Percentiles rank a stretch among this genome's conserved stretches.
phyloP scores from a whole-genome alignment of 129 eudicot species.

The Glebionis coronaria region DNA sequence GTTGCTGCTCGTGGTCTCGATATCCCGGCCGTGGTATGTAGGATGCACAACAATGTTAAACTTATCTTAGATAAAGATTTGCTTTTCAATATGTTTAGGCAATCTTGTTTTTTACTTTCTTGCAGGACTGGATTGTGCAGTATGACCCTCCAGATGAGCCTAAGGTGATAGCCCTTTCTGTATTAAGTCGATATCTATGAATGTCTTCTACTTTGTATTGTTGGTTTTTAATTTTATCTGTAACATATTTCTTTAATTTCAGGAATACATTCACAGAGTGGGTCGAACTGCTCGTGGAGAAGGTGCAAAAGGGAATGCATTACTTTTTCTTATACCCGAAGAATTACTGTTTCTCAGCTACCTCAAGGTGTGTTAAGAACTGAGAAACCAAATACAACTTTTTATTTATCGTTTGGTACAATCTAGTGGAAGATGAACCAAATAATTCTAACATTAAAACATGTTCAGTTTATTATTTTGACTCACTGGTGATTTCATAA shows the following conservation, averaged over 20 bases:
- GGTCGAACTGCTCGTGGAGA: slow-evolving; percentile 99
- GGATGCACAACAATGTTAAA: too few relatives aligned
- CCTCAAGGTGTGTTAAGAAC: slow-evolving; percentile 56
- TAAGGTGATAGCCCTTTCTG: slow-evolving; percentile 40
- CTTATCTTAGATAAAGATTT: background rate
- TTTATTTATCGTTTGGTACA: background rate
- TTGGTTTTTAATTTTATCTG: background rate
- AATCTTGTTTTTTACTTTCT: slow-evolving; percentile 1
- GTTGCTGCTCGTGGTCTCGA: slow-evolving; percentile 99
- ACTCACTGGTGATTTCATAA: slow-evolving; percentile 4
- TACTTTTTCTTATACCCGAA: slow-evolving; percentile 84
- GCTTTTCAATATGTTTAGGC: background rate
- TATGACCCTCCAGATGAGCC: slow-evolving; percentile 99
- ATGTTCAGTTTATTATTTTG: background rate
- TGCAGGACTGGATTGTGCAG: slow-evolving; percentile 95
- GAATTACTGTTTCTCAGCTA: slow-evolving; percentile 69
- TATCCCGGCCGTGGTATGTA: slow-evolving; percentile 87
- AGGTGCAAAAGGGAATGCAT: slow-evolving; percentile 86
- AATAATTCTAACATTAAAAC: background rate
- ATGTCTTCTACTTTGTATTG: slow-evolving; percentile 2
- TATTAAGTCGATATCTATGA: background rate
- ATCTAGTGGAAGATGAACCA: slow-evolving; percentile 9
- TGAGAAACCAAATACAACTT: background rate
- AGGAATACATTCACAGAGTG: slow-evolving; percentile 97
- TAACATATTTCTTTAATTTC: slow-evolving; percentile 14